Evolutionary conservation across 495 filamentous ascomycete species (phyloP).

Genomic region (Chaetomium tenue): DNA sequence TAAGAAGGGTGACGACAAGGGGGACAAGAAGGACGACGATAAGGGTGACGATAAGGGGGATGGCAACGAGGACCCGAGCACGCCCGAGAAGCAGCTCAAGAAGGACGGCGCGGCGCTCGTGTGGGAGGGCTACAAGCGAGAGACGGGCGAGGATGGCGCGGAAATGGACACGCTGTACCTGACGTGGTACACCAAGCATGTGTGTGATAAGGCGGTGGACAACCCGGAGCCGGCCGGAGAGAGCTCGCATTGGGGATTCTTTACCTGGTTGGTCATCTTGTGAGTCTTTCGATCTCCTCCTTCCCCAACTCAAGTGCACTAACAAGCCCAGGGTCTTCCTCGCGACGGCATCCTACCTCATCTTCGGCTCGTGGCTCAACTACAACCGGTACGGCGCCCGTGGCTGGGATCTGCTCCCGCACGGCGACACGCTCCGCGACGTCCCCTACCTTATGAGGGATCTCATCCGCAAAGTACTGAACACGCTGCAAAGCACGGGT

Average conservation of each 20-base stretch:
- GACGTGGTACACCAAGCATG: constrained; percentile 82
- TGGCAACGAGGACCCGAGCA: constrained; percentile 33
- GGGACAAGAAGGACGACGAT: constrained; percentile 32
- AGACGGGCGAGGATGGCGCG: constrained; percentile 26
- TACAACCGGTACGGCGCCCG: constrained; percentile 94
- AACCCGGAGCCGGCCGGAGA: constrained; percentile 30
- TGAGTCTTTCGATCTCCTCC: constrained; percentile 50
- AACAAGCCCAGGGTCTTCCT: constrained; percentile 68
- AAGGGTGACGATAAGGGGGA: constrained; percentile 26
- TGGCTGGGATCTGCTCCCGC: constrained; percentile 93
- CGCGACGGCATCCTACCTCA: constrained; percentile 81
- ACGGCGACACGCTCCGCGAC: constrained; percentile 88
- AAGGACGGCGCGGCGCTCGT: constrained; percentile 59
- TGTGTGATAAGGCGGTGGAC: constrained; percentile 62
- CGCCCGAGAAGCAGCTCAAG: constrained; percentile 47
- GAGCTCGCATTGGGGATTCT: constrained; percentile 76
- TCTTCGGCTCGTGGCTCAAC: constrained; percentile 98
- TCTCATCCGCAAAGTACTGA: constrained; percentile 73
- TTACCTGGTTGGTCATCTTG: constrained; percentile 97
- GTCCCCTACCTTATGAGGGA: constrained; percentile 90
- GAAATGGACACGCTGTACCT: constrained; percentile 60
- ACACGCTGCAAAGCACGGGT: constrained; percentile 74
- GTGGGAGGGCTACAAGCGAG: constrained; percentile 67
- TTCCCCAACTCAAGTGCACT: background rate
- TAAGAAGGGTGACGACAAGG: constrained; percentile 30